phyloP scores from a whole-genome alignment of 176 grass and related monocot genomes.

The Luzula sylvatica region DNA sequence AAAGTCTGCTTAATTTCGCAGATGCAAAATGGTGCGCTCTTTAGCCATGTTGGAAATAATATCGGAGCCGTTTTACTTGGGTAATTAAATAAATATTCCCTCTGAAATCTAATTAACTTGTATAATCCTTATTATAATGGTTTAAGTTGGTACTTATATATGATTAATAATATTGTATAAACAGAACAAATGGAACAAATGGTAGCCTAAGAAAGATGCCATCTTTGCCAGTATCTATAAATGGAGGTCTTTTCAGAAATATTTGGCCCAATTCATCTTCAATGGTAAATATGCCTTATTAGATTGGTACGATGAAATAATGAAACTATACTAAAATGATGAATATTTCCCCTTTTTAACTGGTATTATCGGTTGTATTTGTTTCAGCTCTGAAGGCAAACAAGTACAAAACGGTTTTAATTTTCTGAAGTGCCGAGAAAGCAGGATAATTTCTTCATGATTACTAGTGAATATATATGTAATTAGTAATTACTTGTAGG shows the following conservation, averaged over 20 bases:
- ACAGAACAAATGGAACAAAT: constrained; percentile 6
- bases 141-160: not conserved
- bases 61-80: constrained; percentile 11
- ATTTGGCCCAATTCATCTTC: constrained; percentile 8
- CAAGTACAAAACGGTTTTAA: constrained; percentile 5
- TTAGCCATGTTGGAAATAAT: constrained; percentile 11
- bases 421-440: not conserved
- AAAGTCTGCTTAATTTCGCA: too few relatives aligned
- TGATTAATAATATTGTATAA: not conserved
- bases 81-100: constrained; percentile 18
- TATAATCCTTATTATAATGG: constrained; percentile 1
- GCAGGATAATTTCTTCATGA: not conserved
- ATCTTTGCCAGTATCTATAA: constrained; percentile 10
- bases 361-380: too few relatives aligned
- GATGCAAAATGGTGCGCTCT: constrained; percentile 13
- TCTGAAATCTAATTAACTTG: constrained; percentile 3
- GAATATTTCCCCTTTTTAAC: too few relatives aligned
- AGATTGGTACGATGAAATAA: not conserved
- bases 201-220: constrained; percentile 11
- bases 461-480: not conserved
- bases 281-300: constrained; percentile 4
- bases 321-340: too few relatives aligned
- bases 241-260: constrained; percentile 4
- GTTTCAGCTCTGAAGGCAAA: constrained; percentile 14
- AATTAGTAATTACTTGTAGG: constrained; percentile 20